These are phyloP conservation scores for Trebouxiophyceae sp. DNA, from an alignment of 163 green algal species.

Conservation along the genomic window DNA sequence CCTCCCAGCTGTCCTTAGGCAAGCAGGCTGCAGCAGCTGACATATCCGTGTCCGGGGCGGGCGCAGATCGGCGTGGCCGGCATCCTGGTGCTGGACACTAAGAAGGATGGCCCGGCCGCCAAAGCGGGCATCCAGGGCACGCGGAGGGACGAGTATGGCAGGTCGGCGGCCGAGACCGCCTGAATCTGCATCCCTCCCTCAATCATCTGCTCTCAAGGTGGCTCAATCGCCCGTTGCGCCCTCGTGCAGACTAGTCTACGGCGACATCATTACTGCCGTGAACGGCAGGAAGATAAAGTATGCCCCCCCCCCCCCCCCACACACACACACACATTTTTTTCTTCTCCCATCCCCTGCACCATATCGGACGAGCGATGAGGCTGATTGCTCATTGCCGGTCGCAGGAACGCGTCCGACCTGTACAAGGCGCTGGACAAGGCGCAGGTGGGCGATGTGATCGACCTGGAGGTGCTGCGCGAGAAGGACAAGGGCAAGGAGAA, in stretches of 20 bases:
- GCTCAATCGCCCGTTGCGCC: too few relatives aligned
- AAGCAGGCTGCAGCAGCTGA: too few relatives aligned
- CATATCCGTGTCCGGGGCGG: too few relatives aligned
- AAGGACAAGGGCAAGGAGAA: constrained; percentile 27
- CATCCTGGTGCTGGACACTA: constrained; percentile 85
- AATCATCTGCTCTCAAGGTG: too few relatives aligned
- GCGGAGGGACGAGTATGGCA: constrained; percentile 78
- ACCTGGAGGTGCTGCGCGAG: constrained; percentile 69
- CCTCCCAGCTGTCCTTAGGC: too few relatives aligned
- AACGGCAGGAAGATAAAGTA: constrained; percentile 56
- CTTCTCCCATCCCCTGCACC: too few relatives aligned
- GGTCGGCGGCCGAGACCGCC: too few relatives aligned
- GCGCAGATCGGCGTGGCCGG: constrained; percentile 64
- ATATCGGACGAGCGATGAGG: too few relatives aligned
- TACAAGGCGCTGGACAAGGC: constrained; percentile 85
- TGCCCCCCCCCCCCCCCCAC: background rate
- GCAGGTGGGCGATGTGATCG: constrained; percentile 58
- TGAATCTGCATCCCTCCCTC: too few relatives aligned
- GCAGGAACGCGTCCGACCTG: constrained; percentile 64
- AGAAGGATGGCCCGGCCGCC: constrained; percentile 57
- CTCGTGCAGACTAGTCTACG: constrained; percentile 49
- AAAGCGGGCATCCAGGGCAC: constrained; percentile 74
- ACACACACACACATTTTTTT: too few relatives aligned
- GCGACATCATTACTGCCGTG: constrained; percentile 89
- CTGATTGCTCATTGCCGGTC: too few relatives aligned